phyloP scores from a whole-genome alignment of 352 stramenopile species.

The Globisporangium radiosum region DNA sequence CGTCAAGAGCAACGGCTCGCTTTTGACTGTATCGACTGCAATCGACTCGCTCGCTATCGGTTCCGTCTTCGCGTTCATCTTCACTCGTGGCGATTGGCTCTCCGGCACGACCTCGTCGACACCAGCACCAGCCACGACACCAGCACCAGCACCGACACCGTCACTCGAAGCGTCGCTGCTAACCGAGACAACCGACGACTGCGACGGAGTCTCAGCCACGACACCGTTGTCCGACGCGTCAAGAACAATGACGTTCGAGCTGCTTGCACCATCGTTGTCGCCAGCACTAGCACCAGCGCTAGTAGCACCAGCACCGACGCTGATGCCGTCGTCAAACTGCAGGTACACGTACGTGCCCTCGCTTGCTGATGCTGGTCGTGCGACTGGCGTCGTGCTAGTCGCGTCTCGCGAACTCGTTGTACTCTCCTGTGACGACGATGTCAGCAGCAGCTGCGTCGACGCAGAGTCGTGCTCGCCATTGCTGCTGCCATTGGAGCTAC shows the following conservation, averaged over 20 bases:
- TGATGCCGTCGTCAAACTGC: not conserved
- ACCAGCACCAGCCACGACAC: no score
- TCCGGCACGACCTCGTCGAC: conserved; percentile 2
- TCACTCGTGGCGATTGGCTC: not conserved
- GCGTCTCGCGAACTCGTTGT: not conserved
- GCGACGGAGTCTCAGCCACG: conserved; percentile 2
- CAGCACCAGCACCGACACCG: not conserved
- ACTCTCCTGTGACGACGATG: not conserved
- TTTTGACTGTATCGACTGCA: not conserved
- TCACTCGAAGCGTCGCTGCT: not conserved
- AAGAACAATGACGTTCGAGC: not conserved
- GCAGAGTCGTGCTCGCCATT: not conserved
- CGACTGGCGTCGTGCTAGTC: no score
- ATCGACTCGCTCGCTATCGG: not conserved
- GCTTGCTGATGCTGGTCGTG: not conserved
- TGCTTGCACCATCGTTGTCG: no score
- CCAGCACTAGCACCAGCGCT: no score
- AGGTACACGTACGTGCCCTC: not conserved
- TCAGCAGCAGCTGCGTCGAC: not conserved
- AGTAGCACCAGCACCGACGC: not conserved
- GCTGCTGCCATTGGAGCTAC: not conserved
- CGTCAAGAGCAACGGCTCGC: not conserved
- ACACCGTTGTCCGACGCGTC: not conserved
- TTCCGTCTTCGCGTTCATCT: not conserved
- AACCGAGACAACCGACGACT: not conserved